Base-by-base conservation (phyloP, 2,329 filamentous ascomycete genomes). In the Exophiala bonariae region DNA sequence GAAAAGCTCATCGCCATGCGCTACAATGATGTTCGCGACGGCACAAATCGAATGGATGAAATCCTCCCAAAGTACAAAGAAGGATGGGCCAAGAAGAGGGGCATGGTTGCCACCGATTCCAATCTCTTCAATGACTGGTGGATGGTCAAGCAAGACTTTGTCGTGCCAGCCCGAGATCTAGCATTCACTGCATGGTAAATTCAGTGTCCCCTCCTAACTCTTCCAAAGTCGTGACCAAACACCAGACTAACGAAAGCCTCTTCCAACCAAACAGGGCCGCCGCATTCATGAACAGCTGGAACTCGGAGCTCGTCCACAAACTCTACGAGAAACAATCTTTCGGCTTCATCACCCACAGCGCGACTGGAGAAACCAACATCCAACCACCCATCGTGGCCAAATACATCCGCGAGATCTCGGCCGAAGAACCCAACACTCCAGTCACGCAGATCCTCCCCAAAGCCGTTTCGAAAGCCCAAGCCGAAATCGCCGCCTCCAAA, bases 251-350 rank as follows among this genome's bases (percentile, higher is more conserved):
- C 38, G 26, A n/a, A 14, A 26, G 9, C 32, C 34, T 39, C 17
- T 10, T 26, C 11, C 23, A 26, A 26, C 23, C 23, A 6, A n/a
- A 28, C 23, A 61, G 61, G 63, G 57, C 58, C 3, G 56, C 49
- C 16, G 64, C 65, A 2, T 70, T 66, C 51, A 68, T 70, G 63
- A 38, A 55, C 19, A 61, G 62, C n/a, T 70, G 66, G 67, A 69
- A 68, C 47, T 62, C 61, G 1, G 52, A 59, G 3, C 54, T 61
- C n/a, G 62, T 68, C 3, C 56, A 58, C 8, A 46, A 45, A 1
- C 43, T 57, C 6, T 66, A 59, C 39, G 49, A 49, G 1, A 53
- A 47, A 32, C 58, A 62, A 13, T 41, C 48, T 0, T 34, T 53
- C 9, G 66, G 66, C 0, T 65, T 61, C 43, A 49, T 68, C 35